Percentiles rank a stretch among this genome's conserved stretches.
These are phyloP conservation scores for Mrakia gelida DNA, from an alignment of 768 basidiomycete species.

Conservation along the genomic window DNA sequence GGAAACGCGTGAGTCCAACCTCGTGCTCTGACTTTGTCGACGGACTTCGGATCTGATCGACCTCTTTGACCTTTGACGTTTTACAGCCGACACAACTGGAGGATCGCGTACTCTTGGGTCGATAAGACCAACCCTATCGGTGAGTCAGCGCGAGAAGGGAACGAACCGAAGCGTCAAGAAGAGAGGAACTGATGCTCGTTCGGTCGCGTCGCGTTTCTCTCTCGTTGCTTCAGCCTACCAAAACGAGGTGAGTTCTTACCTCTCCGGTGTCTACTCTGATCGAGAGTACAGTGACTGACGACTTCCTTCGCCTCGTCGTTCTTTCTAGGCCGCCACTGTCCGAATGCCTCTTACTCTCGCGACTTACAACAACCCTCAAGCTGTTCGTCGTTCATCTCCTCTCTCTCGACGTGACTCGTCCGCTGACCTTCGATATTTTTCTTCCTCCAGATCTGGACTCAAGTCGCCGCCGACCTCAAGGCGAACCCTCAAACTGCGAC, in stretches of 20 bases:
- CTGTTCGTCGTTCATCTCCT: not conserved
- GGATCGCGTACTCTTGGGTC: constrained; percentile 3
- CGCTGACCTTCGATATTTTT: not conserved
- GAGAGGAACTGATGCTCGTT: too few relatives aligned
- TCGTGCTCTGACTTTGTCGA: not conserved
- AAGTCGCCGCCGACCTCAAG: not conserved
- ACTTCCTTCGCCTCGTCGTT: not conserved
- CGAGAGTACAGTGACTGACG: not conserved
- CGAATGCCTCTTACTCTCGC: not conserved
- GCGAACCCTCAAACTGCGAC: not conserved
- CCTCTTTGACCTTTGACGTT: too few relatives aligned
- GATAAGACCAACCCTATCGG: constrained; percentile 10
- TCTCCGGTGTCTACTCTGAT: too few relatives aligned
- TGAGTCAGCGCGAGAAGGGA: not conserved
- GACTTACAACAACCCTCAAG: constrained; percentile 8
- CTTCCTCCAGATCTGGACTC: constrained; percentile 1
- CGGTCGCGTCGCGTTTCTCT: too few relatives aligned
- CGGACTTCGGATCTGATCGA: too few relatives aligned
- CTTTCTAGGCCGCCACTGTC: not conserved
- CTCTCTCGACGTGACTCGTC: not conserved
- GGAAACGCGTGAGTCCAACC: constrained; percentile 14
- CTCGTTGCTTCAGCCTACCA: too few relatives aligned
- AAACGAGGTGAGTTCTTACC: too few relatives aligned
- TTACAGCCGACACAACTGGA: constrained; percentile 26
- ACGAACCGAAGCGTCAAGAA: too few relatives aligned